Percentiles rank a stretch among this genome's conserved stretches.
Conservation (phyloP, 2,329 filamentous ascomycete genomes). For the Fusarium sp. region DNA sequence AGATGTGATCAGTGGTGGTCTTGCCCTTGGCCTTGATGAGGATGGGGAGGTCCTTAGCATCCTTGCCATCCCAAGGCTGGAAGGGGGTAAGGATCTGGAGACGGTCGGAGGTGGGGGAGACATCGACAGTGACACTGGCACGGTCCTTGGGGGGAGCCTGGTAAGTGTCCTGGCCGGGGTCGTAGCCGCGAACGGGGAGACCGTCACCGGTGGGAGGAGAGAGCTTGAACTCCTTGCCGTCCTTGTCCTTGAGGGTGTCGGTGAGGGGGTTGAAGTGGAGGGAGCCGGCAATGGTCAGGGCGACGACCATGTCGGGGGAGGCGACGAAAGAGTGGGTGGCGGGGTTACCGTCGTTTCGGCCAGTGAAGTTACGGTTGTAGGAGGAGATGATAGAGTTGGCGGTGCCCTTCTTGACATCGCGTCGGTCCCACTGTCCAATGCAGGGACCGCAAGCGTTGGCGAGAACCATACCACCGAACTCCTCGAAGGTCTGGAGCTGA, state of each 20-base stretch:
- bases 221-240: constrained; percentile 96
- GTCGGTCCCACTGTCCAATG: constrained; percentile 95
- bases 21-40: constrained; percentile 98
- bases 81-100: constrained; percentile 93
- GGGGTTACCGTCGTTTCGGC: constrained; percentile 95
- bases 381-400: constrained; percentile 98
- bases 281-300: constrained; percentile 84
- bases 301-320: constrained; percentile 90
- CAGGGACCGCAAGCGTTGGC: constrained; percentile 96
- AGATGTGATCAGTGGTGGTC: constrained; percentile 99
- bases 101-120: constrained; percentile 91
- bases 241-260: constrained; percentile 91
- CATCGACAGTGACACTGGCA: constrained; percentile 77
- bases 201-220: constrained; percentile 82
- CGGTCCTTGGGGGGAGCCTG: constrained; percentile 92
- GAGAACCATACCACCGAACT: constrained; percentile 88
- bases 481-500: constrained; percentile 86
- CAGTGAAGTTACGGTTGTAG: constrained; percentile 99
- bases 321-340: constrained; percentile 94
- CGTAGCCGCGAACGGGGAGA: constrained; percentile 85
- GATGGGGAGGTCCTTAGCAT: constrained; percentile 85
- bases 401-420: constrained; percentile 93
- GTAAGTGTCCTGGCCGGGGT: constrained; percentile 93
- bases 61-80: constrained; percentile 90
- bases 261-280: constrained; percentile 96